phyloP scores from a whole-genome alignment of 257 asterid genomes.

The Nicotiana sylvestris region DNA sequence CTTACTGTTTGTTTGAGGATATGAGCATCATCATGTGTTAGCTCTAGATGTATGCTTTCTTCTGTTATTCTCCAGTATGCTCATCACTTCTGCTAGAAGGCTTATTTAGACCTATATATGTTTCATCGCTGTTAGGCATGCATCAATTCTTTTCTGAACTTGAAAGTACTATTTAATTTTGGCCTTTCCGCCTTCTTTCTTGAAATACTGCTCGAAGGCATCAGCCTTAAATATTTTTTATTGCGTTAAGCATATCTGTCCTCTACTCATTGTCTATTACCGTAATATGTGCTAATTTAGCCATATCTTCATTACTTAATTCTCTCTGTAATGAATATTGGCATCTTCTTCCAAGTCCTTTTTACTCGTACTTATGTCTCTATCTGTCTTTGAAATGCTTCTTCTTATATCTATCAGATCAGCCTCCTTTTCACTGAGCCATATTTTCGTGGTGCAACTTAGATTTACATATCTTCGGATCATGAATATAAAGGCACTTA shows the following conservation, averaged over 20 bases:
- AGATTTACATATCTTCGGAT: background rate
- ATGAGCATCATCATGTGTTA: background rate
- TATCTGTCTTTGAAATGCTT: background rate
- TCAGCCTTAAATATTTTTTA: background rate
- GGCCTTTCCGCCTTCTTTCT: background rate
- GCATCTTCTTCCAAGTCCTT: background rate
- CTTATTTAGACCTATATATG: background rate
- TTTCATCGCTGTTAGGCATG: background rate
- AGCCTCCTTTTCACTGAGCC: background rate
- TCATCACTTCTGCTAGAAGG: background rate
- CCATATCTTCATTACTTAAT: background rate
- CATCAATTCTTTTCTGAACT: background rate
- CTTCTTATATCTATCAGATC: background rate
- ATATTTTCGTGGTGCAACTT: background rate
- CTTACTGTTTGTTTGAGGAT: background rate
- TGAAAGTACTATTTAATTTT: background rate
- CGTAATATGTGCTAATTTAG: background rate
- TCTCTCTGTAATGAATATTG: background rate
- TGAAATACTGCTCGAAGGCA: background rate
- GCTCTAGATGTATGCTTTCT: background rate
- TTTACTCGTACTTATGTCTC: background rate
- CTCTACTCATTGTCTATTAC: background rate
- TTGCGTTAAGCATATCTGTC: background rate
- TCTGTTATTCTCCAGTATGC: background rate
- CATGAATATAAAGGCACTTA: background rate